Evolutionary conservation across 176 grass and related monocot genomes (phyloP).

Genomic region (Musa acuminata): DNA sequence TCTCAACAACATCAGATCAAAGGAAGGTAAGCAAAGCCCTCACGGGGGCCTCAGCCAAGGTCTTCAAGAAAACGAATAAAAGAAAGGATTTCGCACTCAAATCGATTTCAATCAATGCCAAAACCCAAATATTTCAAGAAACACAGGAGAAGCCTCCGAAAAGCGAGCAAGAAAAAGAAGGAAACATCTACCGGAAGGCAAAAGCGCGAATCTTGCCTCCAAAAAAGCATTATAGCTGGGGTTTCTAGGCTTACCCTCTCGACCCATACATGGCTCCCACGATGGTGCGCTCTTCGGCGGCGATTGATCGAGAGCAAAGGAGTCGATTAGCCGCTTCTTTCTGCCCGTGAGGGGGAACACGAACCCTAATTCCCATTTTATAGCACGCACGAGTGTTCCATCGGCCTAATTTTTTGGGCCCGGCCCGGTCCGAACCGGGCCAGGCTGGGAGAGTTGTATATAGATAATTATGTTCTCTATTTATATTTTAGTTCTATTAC

Average conservation of each 20-base stretch:
- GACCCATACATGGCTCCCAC: background rate
- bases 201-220: background rate
- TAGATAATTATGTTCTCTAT: too few species aligned
- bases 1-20: too few species aligned
- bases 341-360: background rate
- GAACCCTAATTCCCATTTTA: constrained; percentile 7
- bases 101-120: background rate
- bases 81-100: background rate
- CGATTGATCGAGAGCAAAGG: background rate
- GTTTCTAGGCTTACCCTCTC: background rate
- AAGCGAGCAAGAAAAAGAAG: background rate
- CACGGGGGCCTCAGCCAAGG: too few species aligned
- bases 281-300: background rate
- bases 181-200: background rate
- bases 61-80: background rate
- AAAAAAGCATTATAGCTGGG: background rate
- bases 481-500: too few species aligned
- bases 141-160: too few species aligned
- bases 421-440: too few species aligned
- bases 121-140: background rate
- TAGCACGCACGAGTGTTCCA: background rate
- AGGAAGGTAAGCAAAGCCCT: too few species aligned
- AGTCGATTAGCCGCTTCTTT: background rate
- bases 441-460: too few species aligned
- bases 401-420: background rate